Evolutionary conservation across 1,284 basidiomycete genomes (phyloP), one percentile per base, ranked within the genome.

Genomic region (Ganoderma resinaceum): DNA sequence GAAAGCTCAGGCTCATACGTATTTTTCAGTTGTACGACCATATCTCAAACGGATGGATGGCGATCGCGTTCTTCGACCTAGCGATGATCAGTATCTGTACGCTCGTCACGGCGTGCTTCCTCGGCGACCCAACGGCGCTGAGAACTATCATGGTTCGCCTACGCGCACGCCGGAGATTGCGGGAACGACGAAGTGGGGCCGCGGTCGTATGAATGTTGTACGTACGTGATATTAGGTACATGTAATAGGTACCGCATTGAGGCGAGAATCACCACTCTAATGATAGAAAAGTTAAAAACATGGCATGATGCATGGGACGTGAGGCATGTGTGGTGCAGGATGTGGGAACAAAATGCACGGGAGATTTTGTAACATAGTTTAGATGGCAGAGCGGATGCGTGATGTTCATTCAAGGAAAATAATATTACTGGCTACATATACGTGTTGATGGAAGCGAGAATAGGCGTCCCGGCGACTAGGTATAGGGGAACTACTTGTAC

Each of bases 11-110:
- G 71, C 65, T 66, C 63, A 42, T 40, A 33, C 11, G n/a, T 35
- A 37, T n/a, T 33, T 33, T 26, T 23, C 70, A 91, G 89, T 82
- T 92, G 26, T 91, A 90, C 72, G 85, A 87, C 67, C 84, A 85
- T 73, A 68, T 84, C 38, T 31, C 66, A 11, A 76, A 80, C 20
- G 91, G 91, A 18, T 92, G 90, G 90, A 78, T 84, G 66, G 84
- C 82, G 8, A 73, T 91, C 11, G 87, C 84, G 70, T 73, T 86
- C 31, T 73, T 91, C 20, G 80, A 82, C 12, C 78, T 81, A 1
- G 84, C 81, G 1, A 67, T 89, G 16, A 75, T 88, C 18, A 65
- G 75, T n/a, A 33, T 83, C 9, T 83, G 80, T 57, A 67, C 83
- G 42, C 33, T 82, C 2, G 73, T 89, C 9, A 76, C 82, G 0